Percentiles rank a stretch among this genome's conserved stretches.
These are phyloP conservation scores for Trichoderma brevicompactum DNA, from an alignment of 2,329 filamentous ascomycete species.

Conservation along the genomic window DNA sequence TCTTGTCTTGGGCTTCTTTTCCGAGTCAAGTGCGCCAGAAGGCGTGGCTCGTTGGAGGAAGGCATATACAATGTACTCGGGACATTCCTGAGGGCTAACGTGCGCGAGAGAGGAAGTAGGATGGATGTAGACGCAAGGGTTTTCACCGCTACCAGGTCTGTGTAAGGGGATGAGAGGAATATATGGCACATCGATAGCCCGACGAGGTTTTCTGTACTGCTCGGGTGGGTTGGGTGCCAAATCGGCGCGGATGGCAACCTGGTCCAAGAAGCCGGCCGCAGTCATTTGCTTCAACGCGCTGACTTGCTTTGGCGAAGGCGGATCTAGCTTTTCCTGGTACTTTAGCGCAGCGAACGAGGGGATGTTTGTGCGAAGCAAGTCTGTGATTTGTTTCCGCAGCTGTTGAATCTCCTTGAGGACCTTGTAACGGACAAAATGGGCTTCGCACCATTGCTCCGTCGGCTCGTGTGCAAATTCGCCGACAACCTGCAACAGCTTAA, in stretches of 20 bases:
- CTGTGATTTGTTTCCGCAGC: conserved; percentile 79
- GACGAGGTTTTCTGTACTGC: conserved; percentile 68
- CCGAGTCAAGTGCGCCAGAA: conserved; percentile 50
- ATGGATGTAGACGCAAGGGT: conserved; percentile 82
- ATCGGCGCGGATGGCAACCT: conserved; percentile 90
- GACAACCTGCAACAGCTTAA: conserved; percentile 87
- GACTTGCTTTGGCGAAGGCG: conserved; percentile 69
- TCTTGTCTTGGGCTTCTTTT: conserved; percentile 71
- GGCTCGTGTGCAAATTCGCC: conserved; percentile 82
- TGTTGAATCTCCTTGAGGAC: conserved; percentile 84
- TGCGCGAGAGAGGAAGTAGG: conserved; percentile 80
- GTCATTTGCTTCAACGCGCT: conserved; percentile 87
- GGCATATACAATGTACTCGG: conserved; percentile 85
- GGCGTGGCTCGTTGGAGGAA: conserved; percentile 74
- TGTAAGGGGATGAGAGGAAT: conserved; percentile 77
- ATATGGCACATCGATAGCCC: conserved; percentile 93
- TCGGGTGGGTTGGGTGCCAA: conserved; percentile 75
- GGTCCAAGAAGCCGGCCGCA: conserved; percentile 90
- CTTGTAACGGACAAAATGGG: conserved; percentile 86
- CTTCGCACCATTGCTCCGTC: conserved; percentile 74
- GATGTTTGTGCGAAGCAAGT: conserved; percentile 77
- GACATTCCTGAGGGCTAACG: conserved; percentile 71
- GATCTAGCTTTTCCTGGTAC: conserved; percentile 60
- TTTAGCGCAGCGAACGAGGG: conserved; percentile 63
- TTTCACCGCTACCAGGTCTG: conserved; percentile 47